Evolutionary conservation across 768 basidiomycete genomes (phyloP).

Genomic region (Lyophyllum atratum): DNA sequence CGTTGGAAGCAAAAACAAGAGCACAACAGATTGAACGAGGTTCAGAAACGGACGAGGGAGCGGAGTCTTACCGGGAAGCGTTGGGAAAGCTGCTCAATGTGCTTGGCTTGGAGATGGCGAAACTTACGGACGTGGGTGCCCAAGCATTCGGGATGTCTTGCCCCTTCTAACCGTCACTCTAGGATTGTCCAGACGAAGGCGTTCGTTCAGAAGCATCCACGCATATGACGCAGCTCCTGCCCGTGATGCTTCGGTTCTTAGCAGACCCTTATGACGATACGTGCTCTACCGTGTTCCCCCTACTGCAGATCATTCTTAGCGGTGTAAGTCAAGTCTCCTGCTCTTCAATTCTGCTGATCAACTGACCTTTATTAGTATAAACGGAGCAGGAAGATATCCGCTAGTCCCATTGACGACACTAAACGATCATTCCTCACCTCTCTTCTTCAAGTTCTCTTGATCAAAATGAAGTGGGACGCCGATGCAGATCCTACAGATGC

Average conservation of each 20-base stretch:
- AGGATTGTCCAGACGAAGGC: slow-evolving; percentile 65
- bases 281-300: slow-evolving; percentile 79
- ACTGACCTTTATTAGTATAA: slow-evolving; percentile 65
- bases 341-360: not conserved
- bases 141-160: slow-evolving; percentile 18
- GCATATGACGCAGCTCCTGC: slow-evolving; percentile 68
- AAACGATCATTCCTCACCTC: slow-evolving; percentile 78
- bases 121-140: slow-evolving; percentile 73
- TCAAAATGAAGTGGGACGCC: slow-evolving; percentile 91
- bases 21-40: slow-evolving; percentile 65
- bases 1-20: slow-evolving; percentile 77
- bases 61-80: slow-evolving; percentile 87
- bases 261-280: slow-evolving; percentile 91
- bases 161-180: slow-evolving; percentile 1
- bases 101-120: slow-evolving; percentile 79
- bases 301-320: slow-evolving; percentile 73
- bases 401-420: slow-evolving; percentile 61
- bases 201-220: slow-evolving; percentile 64
- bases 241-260: slow-evolving; percentile 85
- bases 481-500: slow-evolving; percentile 77
- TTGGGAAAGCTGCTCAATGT: slow-evolving; percentile 83
- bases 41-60: slow-evolving; percentile 79
- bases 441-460: slow-evolving; percentile 75
- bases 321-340: slow-evolving; percentile 54
- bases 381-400: slow-evolving; percentile 59